Percentiles rank a stretch among this genome's conserved stretches.
phyloP scores from a whole-genome alignment of 2,329 filamentous ascomycete genomes.

The Pseudocercospora ulei region DNA sequence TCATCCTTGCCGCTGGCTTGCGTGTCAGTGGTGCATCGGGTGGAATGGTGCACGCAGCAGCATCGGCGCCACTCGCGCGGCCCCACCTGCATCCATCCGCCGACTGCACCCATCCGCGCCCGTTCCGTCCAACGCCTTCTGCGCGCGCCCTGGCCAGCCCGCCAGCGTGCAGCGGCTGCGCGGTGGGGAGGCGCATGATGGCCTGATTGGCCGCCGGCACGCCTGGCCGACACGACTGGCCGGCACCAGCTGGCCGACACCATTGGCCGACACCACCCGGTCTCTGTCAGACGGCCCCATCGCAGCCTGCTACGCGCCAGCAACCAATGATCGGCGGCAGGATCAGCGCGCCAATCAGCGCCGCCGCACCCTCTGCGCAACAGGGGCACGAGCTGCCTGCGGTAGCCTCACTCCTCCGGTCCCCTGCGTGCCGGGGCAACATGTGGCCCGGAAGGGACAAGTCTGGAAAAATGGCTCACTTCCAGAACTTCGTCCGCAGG shows the following conservation, averaged over 20 bases:
- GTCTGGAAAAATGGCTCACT: constrained; percentile 9
- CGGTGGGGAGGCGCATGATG: too few relatives aligned
- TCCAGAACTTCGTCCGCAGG: constrained; percentile 6
- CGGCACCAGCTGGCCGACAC: too few relatives aligned
- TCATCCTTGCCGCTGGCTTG: constrained; percentile 14
- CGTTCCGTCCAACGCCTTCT: too few relatives aligned
- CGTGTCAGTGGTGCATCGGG: constrained; percentile 19
- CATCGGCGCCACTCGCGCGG: constrained; percentile 9
- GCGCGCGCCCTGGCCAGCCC: too few relatives aligned
- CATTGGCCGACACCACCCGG: constrained; percentile 2
- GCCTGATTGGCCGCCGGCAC: too few relatives aligned
- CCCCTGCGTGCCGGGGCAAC: constrained; percentile 3
- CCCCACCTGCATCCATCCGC: constrained; percentile 6
- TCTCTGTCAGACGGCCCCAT: constrained; percentile 7
- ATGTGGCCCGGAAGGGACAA: constrained; percentile 5
- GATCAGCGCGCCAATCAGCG: constrained; percentile 5
- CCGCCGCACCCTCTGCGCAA: constrained; percentile 2
- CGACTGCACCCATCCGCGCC: too few relatives aligned
- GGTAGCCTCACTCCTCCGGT: constrained; percentile 3
- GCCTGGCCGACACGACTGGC: too few relatives aligned
- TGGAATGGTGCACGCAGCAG: constrained; percentile 3
- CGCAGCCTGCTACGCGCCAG: constrained; percentile 6
- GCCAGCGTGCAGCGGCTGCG: constrained; percentile 3
- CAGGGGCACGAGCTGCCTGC: constrained; percentile 2
- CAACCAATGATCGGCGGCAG: constrained; percentile 2